These are phyloP conservation scores for Cladophialophora carrionii DNA, from an alignment of 2,329 filamentous ascomycete species.

Conservation along the genomic window DNA sequence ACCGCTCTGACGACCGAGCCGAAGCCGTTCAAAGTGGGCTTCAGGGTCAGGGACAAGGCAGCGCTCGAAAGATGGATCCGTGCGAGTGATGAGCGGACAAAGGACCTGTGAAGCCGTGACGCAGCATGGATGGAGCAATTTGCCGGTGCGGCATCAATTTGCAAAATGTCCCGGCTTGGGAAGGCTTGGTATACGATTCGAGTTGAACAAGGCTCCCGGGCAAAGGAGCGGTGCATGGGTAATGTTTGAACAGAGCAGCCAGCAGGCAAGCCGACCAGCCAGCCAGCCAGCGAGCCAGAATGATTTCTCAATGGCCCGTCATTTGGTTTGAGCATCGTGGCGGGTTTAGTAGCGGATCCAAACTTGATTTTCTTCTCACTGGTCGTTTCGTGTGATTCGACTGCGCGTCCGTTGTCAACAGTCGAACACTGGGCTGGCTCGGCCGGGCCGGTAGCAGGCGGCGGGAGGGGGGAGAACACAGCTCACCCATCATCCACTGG, in stretches of 20 bases:
- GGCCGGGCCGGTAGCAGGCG: too few species aligned
- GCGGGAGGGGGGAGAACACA: background rate
- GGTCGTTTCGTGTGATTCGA: background rate
- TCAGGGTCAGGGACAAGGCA: slow-evolving; percentile 54
- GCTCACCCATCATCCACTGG: background rate
- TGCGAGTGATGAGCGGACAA: slow-evolving; percentile 57
- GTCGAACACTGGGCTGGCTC: background rate
- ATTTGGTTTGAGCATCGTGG: background rate
- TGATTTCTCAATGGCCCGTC: background rate
- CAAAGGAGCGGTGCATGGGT: background rate
- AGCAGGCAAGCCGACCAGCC: too few species aligned
- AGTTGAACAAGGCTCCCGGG: background rate
- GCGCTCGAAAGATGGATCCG: slow-evolving; percentile 58
- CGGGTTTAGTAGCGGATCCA: background rate
- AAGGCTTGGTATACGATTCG: background rate
- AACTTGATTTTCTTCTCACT: background rate
- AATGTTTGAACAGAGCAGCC: background rate
- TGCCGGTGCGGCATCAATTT: background rate
- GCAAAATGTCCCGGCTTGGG: background rate
- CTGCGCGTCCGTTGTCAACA: background rate
- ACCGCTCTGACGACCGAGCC: slow-evolving; percentile 65
- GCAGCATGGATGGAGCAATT: background rate
- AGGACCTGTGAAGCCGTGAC: slow-evolving; percentile 45
- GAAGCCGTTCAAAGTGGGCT: slow-evolving; percentile 64
- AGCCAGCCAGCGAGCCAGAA: background rate